Conservation (phyloP, 305 asterid species). For the Salvia sclarea region DNA sequence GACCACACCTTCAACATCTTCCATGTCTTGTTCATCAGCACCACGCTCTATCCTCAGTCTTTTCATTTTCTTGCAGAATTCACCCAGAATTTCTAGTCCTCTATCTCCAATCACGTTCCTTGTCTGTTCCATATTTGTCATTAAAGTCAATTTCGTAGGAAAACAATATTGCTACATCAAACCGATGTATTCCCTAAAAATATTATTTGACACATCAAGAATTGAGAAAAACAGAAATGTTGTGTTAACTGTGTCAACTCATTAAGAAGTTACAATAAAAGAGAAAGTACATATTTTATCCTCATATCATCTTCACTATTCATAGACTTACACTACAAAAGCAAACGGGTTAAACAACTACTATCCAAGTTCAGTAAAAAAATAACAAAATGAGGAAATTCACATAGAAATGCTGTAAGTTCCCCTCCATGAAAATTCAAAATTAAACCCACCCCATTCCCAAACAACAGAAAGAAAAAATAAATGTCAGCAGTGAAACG, state of each 20-base stretch:
- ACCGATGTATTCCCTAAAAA: not conserved
- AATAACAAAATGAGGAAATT: not conserved
- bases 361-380: not conserved
- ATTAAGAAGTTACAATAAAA: not conserved
- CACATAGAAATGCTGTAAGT: not conserved
- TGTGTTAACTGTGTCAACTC: no score
- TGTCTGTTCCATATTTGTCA: slow-evolving; percentile 47
- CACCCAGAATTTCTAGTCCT: slow-evolving; percentile 79
- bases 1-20: slow-evolving; percentile 89
- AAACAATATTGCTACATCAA: not conserved
- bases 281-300: not conserved
- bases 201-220: not conserved
- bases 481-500: not conserved
- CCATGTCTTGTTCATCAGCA: slow-evolving; percentile 82
- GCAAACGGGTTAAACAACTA: slow-evolving; percentile 1
- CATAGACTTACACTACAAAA: not conserved
- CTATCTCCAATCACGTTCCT: slow-evolving; percentile 92
- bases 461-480: not conserved
- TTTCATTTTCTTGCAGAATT: slow-evolving; percentile 67
- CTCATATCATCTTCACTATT: not conserved
- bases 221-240: not conserved
- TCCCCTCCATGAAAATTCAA: not conserved
- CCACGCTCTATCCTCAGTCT: slow-evolving; percentile 91
- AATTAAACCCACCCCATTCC: not conserved
- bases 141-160: slow-evolving; percentile 10